A percentile compares a stretch with the other conserved stretches of the same genome.
phyloP scores from a whole-genome alignment of 495 filamentous ascomycete species.

The Penicillium desertorum region DNA sequence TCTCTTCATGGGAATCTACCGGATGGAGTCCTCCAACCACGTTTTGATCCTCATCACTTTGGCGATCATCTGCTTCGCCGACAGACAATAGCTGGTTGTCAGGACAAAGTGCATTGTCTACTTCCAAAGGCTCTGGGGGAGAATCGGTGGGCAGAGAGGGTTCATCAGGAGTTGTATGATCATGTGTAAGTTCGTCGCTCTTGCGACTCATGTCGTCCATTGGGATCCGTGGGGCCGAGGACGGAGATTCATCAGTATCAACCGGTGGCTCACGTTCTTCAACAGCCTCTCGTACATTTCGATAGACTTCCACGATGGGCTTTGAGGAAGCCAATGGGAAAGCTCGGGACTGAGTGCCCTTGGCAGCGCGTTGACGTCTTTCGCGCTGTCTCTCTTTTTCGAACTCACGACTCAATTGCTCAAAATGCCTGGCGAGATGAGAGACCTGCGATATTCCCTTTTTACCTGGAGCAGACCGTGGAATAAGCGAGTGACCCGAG shows the following conservation, averaged over 20 bases:
- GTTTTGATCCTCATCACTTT: slow-evolving; percentile 67
- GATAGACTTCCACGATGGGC: slow-evolving; percentile 93
- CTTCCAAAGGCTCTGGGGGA: slow-evolving; percentile 47
- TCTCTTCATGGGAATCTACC: slow-evolving; percentile 61
- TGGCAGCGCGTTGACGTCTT: slow-evolving; percentile 76
- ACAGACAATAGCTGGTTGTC: slow-evolving; percentile 61
- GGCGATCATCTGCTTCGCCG: slow-evolving; percentile 60
- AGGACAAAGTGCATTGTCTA: slow-evolving; percentile 47
- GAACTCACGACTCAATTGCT: slow-evolving; percentile 93
- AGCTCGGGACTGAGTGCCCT: slow-evolving; percentile 73
- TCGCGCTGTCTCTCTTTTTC: slow-evolving; percentile 91
- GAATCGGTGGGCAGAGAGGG: slow-evolving; percentile 24
- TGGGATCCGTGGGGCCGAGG: slow-evolving; percentile 30
- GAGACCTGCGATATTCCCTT: slow-evolving; percentile 75
- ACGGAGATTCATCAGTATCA: slow-evolving; percentile 53
- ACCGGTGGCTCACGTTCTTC: slow-evolving; percentile 76
- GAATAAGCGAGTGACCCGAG: slow-evolving; percentile 75
- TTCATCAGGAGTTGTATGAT: slow-evolving; percentile 24
- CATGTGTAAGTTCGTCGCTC: slow-evolving; percentile 31
- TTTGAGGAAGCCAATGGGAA: slow-evolving; percentile 91
- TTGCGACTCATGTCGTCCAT: slow-evolving; percentile 29
- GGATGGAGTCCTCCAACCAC: slow-evolving; percentile 65
- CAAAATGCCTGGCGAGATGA: slow-evolving; percentile 88
- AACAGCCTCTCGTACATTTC: slow-evolving; percentile 88
- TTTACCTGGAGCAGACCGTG: slow-evolving; percentile 72